Conservation (phyloP, 768 basidiomycete genomes). For the Amylocystis lapponica region DNA sequence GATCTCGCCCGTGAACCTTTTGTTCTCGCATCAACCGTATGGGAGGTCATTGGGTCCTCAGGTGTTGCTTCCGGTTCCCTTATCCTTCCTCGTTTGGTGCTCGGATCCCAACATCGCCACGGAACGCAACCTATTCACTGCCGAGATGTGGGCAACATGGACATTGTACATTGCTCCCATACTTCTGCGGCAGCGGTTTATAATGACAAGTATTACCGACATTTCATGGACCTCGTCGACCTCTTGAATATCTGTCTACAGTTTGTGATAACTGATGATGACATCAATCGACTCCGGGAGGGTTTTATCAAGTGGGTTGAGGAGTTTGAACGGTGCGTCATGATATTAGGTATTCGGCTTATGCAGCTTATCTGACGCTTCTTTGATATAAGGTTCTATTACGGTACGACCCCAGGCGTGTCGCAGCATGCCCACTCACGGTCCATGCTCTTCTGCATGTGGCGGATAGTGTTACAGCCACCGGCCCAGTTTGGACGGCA, state of each 20-base stretch:
- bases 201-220: conserved; percentile 29
- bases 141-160: conserved; percentile 36
- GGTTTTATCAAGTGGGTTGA: conserved; percentile 31
- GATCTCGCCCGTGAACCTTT: conserved; percentile 9
- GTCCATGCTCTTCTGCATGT: too few relatives aligned
- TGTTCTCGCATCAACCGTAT: conserved; percentile 8
- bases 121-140: conserved; percentile 23
- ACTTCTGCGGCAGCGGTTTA: conserved; percentile 29
- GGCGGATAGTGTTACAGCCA: too few relatives aligned
- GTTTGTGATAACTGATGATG: conserved; percentile 23
- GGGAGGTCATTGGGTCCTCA: conserved; percentile 19
- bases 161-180: conserved; percentile 31
- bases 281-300: conserved; percentile 20
- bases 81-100: conserved; percentile 36
- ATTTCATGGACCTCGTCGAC: conserved; percentile 33
- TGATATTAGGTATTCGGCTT: too few relatives aligned
- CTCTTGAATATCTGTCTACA: conserved; percentile 32
- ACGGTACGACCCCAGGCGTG: too few relatives aligned
- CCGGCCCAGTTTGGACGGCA: too few relatives aligned
- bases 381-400: too few relatives aligned
- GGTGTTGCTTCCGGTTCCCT: conserved; percentile 20
- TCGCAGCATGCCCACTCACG: too few relatives aligned
- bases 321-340: conserved; percentile 33
- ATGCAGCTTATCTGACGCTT: too few relatives aligned
- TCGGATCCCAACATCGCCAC: too few relatives aligned